Percentiles rank a stretch among this genome's conserved stretches.
phyloP scores from a whole-genome alignment of 257 asterid species.

The Misopates orontium region DNA sequence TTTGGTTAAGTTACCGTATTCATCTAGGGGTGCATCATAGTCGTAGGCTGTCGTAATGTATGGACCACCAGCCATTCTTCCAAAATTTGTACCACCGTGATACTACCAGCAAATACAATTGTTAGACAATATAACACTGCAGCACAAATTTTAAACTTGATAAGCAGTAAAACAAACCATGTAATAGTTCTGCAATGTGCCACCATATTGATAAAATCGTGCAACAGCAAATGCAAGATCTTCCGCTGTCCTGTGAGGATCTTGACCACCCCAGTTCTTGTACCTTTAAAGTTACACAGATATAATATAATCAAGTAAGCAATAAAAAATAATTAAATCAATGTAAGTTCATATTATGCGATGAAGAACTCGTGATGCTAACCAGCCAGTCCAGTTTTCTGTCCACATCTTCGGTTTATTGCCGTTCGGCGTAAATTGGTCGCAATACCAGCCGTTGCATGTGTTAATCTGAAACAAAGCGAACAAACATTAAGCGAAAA shows the following conservation, averaged over 20 bases:
- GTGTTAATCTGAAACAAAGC: conserved; percentile 37
- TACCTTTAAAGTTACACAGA: conserved; percentile 28
- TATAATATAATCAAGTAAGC: not conserved
- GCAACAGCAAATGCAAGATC: conserved; percentile 47
- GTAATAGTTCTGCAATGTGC: conserved; percentile 45
- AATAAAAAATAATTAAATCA: not conserved
- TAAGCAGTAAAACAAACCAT: conserved; percentile 30
- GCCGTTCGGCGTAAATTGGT: conserved; percentile 29
- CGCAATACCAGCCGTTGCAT: conserved; percentile 42
- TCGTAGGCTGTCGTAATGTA: conserved; percentile 45
- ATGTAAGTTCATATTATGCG: not conserved
- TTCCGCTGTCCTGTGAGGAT: conserved; percentile 47
- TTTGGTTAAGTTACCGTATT: conserved; percentile 34
- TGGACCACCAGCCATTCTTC: conserved; percentile 43
- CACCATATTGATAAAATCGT: conserved; percentile 40
- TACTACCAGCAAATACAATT: conserved; percentile 25
- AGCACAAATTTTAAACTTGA: not conserved
- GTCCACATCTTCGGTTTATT: conserved; percentile 46
- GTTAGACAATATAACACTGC: not conserved
- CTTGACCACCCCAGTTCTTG: conserved; percentile 40
- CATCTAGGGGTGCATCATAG: conserved; percentile 52
- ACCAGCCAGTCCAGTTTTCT: conserved; percentile 54
- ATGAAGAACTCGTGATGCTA: not conserved
- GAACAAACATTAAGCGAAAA: not conserved
- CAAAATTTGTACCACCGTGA: conserved; percentile 54